Evolutionary conservation across 2,329 filamentous ascomycete genomes (phyloP), one percentile per base, ranked within the genome.

Genomic region (Leptographium galeiforme): DNA sequence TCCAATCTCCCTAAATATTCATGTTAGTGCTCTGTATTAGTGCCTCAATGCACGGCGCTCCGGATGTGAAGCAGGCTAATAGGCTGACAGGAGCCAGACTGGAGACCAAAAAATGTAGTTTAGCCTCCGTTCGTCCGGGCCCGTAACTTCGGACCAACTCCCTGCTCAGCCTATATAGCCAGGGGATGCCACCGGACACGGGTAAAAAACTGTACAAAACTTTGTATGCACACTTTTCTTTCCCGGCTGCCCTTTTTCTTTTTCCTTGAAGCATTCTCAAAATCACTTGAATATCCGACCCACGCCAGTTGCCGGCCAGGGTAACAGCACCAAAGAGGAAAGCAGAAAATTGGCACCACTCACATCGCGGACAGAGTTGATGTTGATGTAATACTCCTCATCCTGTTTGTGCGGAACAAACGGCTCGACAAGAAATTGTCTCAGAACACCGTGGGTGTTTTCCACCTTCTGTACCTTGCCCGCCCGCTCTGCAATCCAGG

Each of bases 381-480:
- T 98, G 84, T 96, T 96, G 78, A 98, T 95, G 76, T 98, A 98
- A 78, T 97, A 97, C 75, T 98, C 93, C 60, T 91, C 96, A 70
- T 89, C 85, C 64, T 89, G 81, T 60, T 90, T 86, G 74, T 98
- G 93, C 65, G 91, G 93, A 58, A 97, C 90, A 67, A 98, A 97
- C 51, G 93, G 93, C 82, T 98, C 93, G 63, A 98, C 90, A 61
- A 98, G 79, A 80, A 98, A 98, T 66, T 94, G 87, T 70, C 90
- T 85, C 69, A 98, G 79, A 60, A 87, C 81, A 69, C 93, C 93
- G 59, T 86, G 81, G 62, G 89, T 84, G 63, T 87, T 85, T 83
- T 98, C 93, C 62, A 98, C 93, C 76, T 89, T 81, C 69, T 95
- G 87, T 64, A 81, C 74, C 82, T 95, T 97, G 68, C 87, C 87